Percentiles rank a stretch among this genome's conserved stretches.
These are phyloP conservation scores for Scenedesmus sp. DNA, from an alignment of 163 green algal species.

Conservation along the genomic window DNA sequence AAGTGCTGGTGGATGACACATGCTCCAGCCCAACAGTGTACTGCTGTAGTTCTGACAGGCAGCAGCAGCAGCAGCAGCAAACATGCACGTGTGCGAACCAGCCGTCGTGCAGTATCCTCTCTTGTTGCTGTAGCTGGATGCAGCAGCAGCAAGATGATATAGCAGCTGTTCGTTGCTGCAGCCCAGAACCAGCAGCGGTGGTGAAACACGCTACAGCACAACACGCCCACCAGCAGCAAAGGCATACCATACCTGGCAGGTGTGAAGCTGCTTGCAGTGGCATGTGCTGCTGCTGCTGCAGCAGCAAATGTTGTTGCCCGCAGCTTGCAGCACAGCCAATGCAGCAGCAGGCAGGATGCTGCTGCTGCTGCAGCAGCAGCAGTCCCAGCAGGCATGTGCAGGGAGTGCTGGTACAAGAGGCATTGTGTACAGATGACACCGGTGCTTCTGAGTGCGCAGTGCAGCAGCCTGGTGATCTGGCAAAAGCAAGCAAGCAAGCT, in stretches of 20 bases:
- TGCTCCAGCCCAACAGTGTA: not conserved
- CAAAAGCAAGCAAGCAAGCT: not conserved
- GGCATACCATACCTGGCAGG: not conserved
- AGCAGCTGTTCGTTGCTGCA: not conserved
- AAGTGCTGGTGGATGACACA: not conserved
- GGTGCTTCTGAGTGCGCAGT: not conserved
- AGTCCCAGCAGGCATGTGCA: not conserved
- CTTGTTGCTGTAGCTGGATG: not conserved
- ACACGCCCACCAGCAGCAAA: not conserved
- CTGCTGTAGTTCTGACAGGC: not conserved
- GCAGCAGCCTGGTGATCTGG: not conserved
- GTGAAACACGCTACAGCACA: not conserved
- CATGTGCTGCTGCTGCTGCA: not conserved
- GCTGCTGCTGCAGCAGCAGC: not conserved
- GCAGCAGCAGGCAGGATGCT: no score
- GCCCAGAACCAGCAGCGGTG: not conserved
- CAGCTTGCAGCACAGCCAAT: not conserved
- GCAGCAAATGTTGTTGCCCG: not conserved
- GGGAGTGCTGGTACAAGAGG: not conserved
- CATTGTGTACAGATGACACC: not conserved
- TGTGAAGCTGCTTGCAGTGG: not conserved
- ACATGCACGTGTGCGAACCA: not conserved
- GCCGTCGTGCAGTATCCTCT: not conserved
- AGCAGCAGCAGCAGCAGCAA: slow-evolving; percentile 8
- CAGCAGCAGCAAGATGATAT: not conserved